Evolutionary conservation across 2,329 filamentous ascomycete species (phyloP), one percentile per base, ranked within the genome.

Genomic region (Berkeleyomyces basicola): DNA sequence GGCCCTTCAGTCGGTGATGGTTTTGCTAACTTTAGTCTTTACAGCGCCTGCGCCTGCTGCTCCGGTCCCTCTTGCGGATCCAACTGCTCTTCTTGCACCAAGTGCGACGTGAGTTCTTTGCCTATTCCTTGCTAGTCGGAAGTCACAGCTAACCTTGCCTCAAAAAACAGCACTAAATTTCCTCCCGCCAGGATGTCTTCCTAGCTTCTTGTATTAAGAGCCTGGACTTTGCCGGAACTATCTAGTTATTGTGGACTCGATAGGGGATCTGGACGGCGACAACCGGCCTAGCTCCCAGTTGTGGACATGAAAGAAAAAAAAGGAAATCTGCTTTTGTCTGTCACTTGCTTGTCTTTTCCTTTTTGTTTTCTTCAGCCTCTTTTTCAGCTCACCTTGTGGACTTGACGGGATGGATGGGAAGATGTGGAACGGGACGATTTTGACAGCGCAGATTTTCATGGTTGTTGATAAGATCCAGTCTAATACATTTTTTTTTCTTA

Each of bases 21-120:
- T 55, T 31, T 55, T 55, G 31, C 43, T 63, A 33, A 60, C 43
- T 37, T 31, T 31, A n/a, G 40, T 14, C 16, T 9, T 36, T 23
- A 61, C 31, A 64, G 63, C 63, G 42, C 59, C 61, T 64, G 63
- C 59, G 47, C 53, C 55, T 64, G 63, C 63, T 64, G 63, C 58
- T 43, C 57, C 31, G 39, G 59, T 53, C 37, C 63, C 46, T 36
- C 51, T 23, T 59, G 59, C 53, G 53, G 51, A 55, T 39, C 51
- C 51, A 55, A 55, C 51, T 55, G 55, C 59, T 44, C 33, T 46
- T 23, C 59, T 23, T 64, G 63, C 63, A 42, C 36, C 44, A 64
- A 57, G 51, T 64, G 63, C 59, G 40, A 51, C 2, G 60, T 55
- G 51, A 55, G 51, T 55, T 39, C 10, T 37, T 5, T 7, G 33